Evolutionary conservation across 106 monocot genomes (phyloP), one percentile per base, ranked within the genome.

Genomic region (Ottelia alismoides): DNA sequence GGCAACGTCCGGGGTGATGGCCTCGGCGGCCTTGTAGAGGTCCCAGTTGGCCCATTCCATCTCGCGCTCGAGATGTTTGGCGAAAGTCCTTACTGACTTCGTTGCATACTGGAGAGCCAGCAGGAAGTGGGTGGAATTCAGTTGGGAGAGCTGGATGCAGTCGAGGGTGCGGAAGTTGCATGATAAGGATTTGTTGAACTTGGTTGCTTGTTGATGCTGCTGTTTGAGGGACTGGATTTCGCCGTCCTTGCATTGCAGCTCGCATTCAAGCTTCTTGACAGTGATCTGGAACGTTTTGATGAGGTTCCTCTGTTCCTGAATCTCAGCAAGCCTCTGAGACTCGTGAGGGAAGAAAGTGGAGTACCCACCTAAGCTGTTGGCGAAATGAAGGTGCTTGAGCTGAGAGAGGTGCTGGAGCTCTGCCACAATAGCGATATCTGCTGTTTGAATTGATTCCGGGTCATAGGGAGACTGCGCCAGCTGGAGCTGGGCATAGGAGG

Each of bases 221-320:
- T 44, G 30, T 27, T 28, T 54, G 19, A 70, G 62, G 22, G 28
- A 32, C 14, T 26, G 19, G 20, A 35, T 14, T 25, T 61, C 54
- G 16, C 28, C 29, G 28, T 45, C 61, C 22, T 49, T 61, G 22
- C 16, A 7, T 43, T 27, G 10, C 30, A 70, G 53, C 21, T 70
- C 70, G 30, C 29, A 28, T 12, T 70, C 61, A 10, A 70, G 53
- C 35, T 70, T 70, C 45, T 48, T 53, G 47, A 46, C 27, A 18
- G 62, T 54, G 70, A 70, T 61, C 55, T 70, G 20, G 61, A 54
- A 70, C 24, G 62, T 70, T 25, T 52, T 53, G 52, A 70, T 10
- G 45, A 70, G 70, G 52, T 53, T 55, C 53, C 52, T 30, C 47
- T 70, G 70, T 22, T 70, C 70, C 25, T 55, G 61, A 19, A 52